Evolutionary conservation across 257 asterid species (phyloP).

Genomic region (Solanum pennellii): DNA sequence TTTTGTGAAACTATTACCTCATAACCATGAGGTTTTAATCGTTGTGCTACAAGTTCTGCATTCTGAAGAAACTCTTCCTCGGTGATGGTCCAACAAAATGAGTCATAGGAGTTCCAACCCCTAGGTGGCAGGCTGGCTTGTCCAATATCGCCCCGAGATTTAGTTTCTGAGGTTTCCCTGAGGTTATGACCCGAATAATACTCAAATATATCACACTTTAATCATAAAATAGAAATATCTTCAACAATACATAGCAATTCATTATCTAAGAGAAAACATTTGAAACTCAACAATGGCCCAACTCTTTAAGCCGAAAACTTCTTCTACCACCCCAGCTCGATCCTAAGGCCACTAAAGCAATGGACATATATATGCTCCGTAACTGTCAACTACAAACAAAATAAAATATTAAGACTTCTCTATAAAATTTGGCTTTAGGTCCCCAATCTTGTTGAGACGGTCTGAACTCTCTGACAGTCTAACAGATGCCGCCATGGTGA

Average conservation of each 20-base stretch:
- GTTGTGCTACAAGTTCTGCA: slow-evolving; percentile 59
- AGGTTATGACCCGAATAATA: slow-evolving; percentile 2
- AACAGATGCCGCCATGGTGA: not conserved
- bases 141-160: slow-evolving; percentile 16
- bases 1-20: slow-evolving; percentile 33
- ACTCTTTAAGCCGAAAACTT: not conserved
- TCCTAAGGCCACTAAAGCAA: not conserved
- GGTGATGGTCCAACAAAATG: slow-evolving; percentile 81
- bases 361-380: not conserved
- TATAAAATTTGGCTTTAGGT: not conserved
- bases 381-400: not conserved
- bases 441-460: not conserved
- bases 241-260: not conserved
- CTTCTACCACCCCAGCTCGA: not conserved
- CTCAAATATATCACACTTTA: not conserved
- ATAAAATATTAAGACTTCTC: not conserved
- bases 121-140: slow-evolving; percentile 68
- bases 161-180: slow-evolving; percentile 22
- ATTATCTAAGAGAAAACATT: not conserved
- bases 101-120: slow-evolving; percentile 98
- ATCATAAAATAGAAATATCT: not conserved
- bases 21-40: slow-evolving; percentile 56
- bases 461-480: not conserved
- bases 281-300: not conserved
- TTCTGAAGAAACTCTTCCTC: slow-evolving; percentile 76